Base-by-base conservation (phyloP, 441 rosid species). In the Syzygium malaccense region DNA sequence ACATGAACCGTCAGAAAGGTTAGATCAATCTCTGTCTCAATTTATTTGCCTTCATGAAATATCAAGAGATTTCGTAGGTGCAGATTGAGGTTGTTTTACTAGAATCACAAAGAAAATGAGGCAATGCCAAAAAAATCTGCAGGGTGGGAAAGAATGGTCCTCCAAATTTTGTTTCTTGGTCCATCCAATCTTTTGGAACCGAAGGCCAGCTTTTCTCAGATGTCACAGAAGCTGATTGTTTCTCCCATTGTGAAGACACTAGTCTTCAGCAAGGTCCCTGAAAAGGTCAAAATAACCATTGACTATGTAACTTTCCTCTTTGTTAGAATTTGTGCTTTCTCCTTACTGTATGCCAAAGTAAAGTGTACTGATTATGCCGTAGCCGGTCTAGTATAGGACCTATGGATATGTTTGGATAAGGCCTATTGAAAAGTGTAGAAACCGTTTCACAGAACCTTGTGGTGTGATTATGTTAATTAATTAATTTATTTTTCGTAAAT, bases 131-230 rank as follows among this genome's bases (percentile, higher is more conserved):
- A 32, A 54, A 1, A 30, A 71, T 13, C 86, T 75, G 93, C 94
- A 98, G 99, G 99, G 14, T 98, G 99, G 99, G 99, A 98, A 91
- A 95, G 99, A 93, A 97, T 97, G 99, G 99, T 98, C 87, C 94
- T 98, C 45, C 99, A 98, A 89, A 98, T 98, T 80, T 89, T 96
- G 90, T 98, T 96, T 91, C 99, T 98, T 19, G 98, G 99, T 56
- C 99, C 99, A 4, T 94, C 99, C 19, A 96, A 98, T 92, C 96
- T 98, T 89, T 91, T 98, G 92, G 99, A 98, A 90, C 98, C 99
- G 58, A 96, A 96, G 32, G 95, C 97, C 84, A 98, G 96, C 94
- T 98, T 98, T 64, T 96, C 97, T 54, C 98, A 95, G 91, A 98
- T 96, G 98, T 96, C 99, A 3, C 96, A 96, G 86, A 96, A 96